Base-by-base conservation (phyloP, 2,329 filamentous ascomycete species). In the Pochonia chlamydosporia region DNA sequence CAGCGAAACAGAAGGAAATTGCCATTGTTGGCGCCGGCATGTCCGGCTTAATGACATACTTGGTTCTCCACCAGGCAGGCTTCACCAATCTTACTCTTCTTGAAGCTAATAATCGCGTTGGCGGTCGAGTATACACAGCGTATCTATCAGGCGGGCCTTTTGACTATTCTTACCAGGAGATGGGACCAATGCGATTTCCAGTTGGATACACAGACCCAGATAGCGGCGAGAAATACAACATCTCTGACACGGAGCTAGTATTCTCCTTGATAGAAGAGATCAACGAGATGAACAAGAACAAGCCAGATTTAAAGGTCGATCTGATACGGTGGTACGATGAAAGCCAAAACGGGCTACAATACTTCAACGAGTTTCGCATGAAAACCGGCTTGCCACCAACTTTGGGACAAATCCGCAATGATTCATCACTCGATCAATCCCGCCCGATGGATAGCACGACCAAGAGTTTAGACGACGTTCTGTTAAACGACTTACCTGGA, bases 21-120 rank as follows among this genome's bases (percentile, higher is more conserved):
- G 82, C 73, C 44, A 85, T 87, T 40, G 67, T 85, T 4, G 83
- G 83, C 14, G 82, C 75, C 11, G 82, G 82, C 6, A 84, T 85
- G 74, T 69, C 78, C 2, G 82, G 82, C 0, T 62, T 87, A 40
- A 80, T 85, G 74, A 84, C 74, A 2, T 73, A 68, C 49, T 65
- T 79, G 7, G 62, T 63, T 60, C 77, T 59, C 3, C 69, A 73
- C 50, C 48, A 50, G 41, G 67, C 71, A 3, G 82, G 82, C 4
- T 69, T 85, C 44, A 70, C 72, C 31, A 78, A 85, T 59, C 72
- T 82, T 65, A 73, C 75, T 39, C 82, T 86, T 46, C 68, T 82
- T 18, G 83, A 87, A 59, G 77, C 79, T 0, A 75, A 73, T 5
- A 62, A 78, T 33, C 71, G 82, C 7, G 70, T 85, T 13, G 83